Conservation (phyloP, 2,329 filamentous ascomycete species). For the Madurella mycetomatis region DNA sequence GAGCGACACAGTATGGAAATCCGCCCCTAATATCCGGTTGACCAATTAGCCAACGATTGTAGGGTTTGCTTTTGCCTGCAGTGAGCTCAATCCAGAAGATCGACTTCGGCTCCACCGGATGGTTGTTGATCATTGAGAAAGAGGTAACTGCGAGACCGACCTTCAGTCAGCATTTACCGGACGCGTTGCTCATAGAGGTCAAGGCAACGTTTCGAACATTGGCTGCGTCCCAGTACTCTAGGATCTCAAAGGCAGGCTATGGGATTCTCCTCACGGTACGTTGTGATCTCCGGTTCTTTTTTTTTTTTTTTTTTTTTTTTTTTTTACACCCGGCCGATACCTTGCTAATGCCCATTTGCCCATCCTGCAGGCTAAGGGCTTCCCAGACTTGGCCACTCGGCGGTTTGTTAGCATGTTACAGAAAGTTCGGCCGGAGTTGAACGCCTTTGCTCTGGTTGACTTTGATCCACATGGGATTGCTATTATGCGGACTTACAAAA, state of each 20-base stretch:
- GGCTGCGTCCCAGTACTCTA: conserved; percentile 53
- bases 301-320: no score
- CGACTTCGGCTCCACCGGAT: conserved; percentile 47
- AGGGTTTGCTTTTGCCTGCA: conserved; percentile 61
- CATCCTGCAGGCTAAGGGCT: conserved; percentile 67
- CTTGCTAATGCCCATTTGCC: not conserved
- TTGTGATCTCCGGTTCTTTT: no score
- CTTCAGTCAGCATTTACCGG: no score
- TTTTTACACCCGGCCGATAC: no score
- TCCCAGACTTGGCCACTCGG: conserved; percentile 69
- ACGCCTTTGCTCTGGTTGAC: conserved; percentile 64
- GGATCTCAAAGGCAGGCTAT: conserved; percentile 41
- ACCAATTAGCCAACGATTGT: not conserved
- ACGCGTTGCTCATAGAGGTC: not conserved
- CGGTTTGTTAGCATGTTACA: conserved; percentile 57
- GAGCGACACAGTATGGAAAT: conserved; percentile 29
- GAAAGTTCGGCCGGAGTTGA: conserved; percentile 42
- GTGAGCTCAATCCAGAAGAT: conserved; percentile 46
- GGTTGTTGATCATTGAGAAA: conserved; percentile 75
- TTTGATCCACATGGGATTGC: conserved; percentile 72
- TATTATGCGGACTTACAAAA: conserved; percentile 70
- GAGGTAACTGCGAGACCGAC: conserved; percentile 51
- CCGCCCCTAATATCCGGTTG: not conserved
- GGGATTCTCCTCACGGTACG: conserved; percentile 66
- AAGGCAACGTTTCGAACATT: conserved; percentile 73